Evolutionary conservation across 768 basidiomycete species (phyloP), one percentile per base, ranked within the genome.

Genomic region (Mycena maculata): DNA sequence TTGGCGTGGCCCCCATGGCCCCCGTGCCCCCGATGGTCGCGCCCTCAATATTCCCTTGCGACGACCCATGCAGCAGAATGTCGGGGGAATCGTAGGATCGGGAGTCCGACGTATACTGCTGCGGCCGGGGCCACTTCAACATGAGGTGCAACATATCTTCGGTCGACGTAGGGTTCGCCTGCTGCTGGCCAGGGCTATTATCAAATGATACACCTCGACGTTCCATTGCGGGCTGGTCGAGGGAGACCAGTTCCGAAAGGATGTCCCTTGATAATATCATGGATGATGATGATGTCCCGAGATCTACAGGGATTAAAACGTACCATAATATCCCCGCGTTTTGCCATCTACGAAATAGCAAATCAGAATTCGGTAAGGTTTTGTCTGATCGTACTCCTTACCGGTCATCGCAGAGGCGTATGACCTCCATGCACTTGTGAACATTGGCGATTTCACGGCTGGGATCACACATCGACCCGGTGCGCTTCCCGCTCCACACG

Each of bases 401-500:
- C 84, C 80, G 77, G 63, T 68, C 63, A 69, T 86, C 85, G 27
- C 77, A 78, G 27, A 68, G 65, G 52, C 78, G 78, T 23, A 91
- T 78, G 6, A 86, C 80, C n/a, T 86, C 77, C 73, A 90, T 80
- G 73, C 88, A 91, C 60, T 83, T 82, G 60, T 86, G 80, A 8
- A 92, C 87, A 71, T 90, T 88, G 45, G 81, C 80, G 75, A 90
- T 81, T 52, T 90, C 87, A 55, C 83, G 78, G 59, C 78, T 77
- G n/a, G 82, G 79, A 70, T 89, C 84, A 1, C 81, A 79, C 3
- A 78, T 76, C 36, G 79, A 68, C 12, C 87, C 85, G 33, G 81
- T 80, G 64, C 82, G 80, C 73, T 82, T 86, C 28, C 83, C 87
- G 63, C 83, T 88, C 90, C 86, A 92, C 11, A 90, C 86, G 62